A percentile compares a stretch with the other conserved stretches of the same genome.
phyloP scores from a whole-genome alignment of 257 asterid species.

The Misopates orontium region DNA sequence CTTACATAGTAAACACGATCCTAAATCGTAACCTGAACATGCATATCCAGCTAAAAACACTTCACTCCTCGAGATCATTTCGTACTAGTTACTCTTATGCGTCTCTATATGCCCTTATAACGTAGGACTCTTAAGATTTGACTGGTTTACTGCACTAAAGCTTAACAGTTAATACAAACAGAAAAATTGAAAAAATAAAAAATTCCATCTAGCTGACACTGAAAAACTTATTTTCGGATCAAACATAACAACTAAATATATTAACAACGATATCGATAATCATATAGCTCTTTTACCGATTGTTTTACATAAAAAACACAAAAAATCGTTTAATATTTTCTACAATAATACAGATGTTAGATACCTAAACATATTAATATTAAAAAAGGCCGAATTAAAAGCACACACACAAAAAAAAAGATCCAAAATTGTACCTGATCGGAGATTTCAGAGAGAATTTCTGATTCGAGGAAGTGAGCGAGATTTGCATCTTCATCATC shows the following conservation, averaged over 20 bases:
- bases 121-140: too few relatives aligned
- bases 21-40: too few relatives aligned
- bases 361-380: not conserved
- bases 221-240: not conserved
- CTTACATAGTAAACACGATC: too few relatives aligned
- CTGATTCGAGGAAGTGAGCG: constrained; percentile 82
- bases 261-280: not conserved
- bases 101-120: too few relatives aligned
- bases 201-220: not conserved
- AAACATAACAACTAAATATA: not conserved
- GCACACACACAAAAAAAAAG: not conserved
- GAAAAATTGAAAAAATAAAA: too few relatives aligned
- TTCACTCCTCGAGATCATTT: too few relatives aligned
- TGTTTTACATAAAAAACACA: not conserved
- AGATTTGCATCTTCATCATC: constrained; percentile 85
- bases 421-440: constrained; percentile 49
- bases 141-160: too few relatives aligned
- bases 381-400: not conserved
- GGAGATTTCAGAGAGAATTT: constrained; percentile 63
- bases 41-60: too few relatives aligned
- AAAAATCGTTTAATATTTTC: too few relatives aligned
- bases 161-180: too few relatives aligned
- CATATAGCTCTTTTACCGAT: not conserved
- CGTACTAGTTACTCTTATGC: too few relatives aligned
- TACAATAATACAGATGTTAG: too few relatives aligned